phyloP scores from a whole-genome alignment of 192 early-diverging fungal species.

The Chytriomyces sp. region DNA sequence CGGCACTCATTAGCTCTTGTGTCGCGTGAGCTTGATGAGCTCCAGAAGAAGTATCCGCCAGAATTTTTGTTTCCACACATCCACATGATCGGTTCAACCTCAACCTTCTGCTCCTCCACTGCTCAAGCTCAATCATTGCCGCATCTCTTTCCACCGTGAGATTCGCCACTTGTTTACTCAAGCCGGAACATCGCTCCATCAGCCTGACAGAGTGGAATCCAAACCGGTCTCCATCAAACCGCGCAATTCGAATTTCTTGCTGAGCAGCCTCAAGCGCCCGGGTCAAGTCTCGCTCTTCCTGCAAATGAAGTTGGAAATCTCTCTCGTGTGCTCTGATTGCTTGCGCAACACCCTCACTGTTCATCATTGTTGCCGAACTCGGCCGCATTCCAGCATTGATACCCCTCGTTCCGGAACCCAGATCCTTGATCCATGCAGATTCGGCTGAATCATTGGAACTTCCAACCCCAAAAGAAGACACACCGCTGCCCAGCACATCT shows the following conservation, averaged over 20 bases:
- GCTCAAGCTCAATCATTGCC: constrained; percentile 40
- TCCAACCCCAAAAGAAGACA: no score
- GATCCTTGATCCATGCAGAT: no score
- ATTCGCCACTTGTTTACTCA: constrained; percentile 36
- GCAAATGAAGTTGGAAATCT: constrained; percentile 41
- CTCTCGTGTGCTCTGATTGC: constrained; percentile 37
- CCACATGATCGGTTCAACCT: no score
- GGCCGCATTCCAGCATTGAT: no score
- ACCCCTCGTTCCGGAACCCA: no score
- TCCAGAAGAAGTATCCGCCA: no score
- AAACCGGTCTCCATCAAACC: constrained; percentile 45
- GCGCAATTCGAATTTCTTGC: constrained; percentile 21
- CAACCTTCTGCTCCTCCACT: constrained; percentile 22
- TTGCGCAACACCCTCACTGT: background rate
- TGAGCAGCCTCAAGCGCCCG: constrained; percentile 26
- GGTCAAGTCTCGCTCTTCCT: constrained; percentile 44
- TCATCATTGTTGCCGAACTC: background rate
- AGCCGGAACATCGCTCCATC: constrained; percentile 30
- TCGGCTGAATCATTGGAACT: no score
- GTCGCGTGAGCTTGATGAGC: no score
- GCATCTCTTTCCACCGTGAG: constrained; percentile 39
- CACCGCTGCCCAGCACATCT: constrained; percentile 10
- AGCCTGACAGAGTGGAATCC: constrained; percentile 43
- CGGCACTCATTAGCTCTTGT: no score
- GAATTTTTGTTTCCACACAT: no score